Evolutionary conservation across 1,284 basidiomycete species (phyloP).

Genomic region (Phylloporus sp.): DNA sequence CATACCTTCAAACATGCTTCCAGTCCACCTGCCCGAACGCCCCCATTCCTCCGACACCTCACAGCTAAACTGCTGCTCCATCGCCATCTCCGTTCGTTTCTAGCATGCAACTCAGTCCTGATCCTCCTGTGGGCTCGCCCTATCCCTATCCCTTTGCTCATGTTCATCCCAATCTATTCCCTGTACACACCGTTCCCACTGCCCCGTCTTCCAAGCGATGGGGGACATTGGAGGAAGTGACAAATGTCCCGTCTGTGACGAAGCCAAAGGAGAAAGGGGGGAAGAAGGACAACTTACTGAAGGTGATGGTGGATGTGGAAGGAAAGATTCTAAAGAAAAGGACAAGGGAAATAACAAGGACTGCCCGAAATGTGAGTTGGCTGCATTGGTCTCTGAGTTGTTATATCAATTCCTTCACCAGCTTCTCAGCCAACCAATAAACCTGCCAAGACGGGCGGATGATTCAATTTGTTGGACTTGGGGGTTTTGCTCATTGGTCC

Average conservation of each 20-base stretch:
- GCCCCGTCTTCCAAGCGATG: constrained; percentile 55
- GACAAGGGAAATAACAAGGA: constrained; percentile 43
- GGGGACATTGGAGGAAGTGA: constrained; percentile 62
- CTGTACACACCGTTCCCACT: constrained; percentile 39
- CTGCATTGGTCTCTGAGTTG: not conserved
- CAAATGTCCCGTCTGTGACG: constrained; percentile 51
- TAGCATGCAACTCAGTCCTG: constrained; percentile 49
- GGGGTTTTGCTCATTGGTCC: constrained; percentile 48
- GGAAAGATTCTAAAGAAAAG: constrained; percentile 68
- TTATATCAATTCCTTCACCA: constrained; percentile 34
- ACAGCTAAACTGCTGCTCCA: constrained; percentile 71
- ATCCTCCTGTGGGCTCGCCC: constrained; percentile 64
- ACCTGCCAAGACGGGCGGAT: constrained; percentile 42
- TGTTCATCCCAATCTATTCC: too few relatives aligned
- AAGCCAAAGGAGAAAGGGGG: constrained; percentile 38
- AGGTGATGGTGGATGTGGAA: constrained; percentile 58
- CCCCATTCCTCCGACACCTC: constrained; percentile 76
- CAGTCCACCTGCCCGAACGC: constrained; percentile 65
- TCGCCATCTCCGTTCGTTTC: constrained; percentile 66
- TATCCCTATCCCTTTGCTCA: too few relatives aligned
- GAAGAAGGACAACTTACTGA: constrained; percentile 28
- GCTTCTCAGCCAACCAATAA: constrained; percentile 48
- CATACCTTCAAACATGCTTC: constrained; percentile 62
- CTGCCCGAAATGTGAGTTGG: constrained; percentile 50
- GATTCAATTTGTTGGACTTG: constrained; percentile 71